Evolutionary conservation across 768 basidiomycete genomes (phyloP).

Genomic region (Mycena crocata): DNA sequence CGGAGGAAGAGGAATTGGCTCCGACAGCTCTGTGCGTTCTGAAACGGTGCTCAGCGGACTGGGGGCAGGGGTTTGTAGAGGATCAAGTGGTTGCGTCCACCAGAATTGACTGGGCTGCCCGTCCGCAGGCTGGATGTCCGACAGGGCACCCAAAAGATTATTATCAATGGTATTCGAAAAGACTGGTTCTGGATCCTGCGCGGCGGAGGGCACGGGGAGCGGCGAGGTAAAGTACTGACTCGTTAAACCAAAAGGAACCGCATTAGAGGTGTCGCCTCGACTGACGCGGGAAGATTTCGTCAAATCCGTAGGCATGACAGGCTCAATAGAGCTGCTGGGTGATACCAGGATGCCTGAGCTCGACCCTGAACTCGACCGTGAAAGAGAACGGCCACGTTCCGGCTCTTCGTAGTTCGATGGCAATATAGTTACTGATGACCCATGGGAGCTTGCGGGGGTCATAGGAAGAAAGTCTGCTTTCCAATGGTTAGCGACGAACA

Average conservation of each 20-base stretch:
- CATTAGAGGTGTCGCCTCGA: neutral
- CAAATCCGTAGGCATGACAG: neutral
- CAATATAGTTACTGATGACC: conserved; percentile 23
- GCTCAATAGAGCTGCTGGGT: conserved; percentile 19
- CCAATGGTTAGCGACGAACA: neutral
- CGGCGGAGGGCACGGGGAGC: no score
- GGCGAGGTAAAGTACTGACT: no score
- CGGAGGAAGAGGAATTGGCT: neutral
- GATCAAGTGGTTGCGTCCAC: neutral
- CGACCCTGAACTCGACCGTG: conserved; percentile 21
- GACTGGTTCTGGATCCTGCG: no score
- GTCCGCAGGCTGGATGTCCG: no score
- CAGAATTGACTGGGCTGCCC: conserved; percentile 7
- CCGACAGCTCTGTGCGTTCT: conserved; percentile 11
- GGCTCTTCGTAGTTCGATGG: conserved; percentile 12
- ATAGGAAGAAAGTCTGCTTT: neutral
- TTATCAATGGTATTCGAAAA: no score
- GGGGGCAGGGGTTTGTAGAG: neutral
- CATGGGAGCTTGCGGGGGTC: conserved; percentile 24
- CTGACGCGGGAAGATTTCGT: neutral
- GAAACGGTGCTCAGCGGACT: conserved; percentile 16
- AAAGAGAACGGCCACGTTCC: conserved; percentile 29
- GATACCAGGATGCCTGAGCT: conserved; percentile 18
- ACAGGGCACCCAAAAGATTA: no score
- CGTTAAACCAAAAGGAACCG: neutral